Base-by-base conservation (phyloP, 2,329 filamentous ascomycete genomes). In the Talaromyces sp. region DNA sequence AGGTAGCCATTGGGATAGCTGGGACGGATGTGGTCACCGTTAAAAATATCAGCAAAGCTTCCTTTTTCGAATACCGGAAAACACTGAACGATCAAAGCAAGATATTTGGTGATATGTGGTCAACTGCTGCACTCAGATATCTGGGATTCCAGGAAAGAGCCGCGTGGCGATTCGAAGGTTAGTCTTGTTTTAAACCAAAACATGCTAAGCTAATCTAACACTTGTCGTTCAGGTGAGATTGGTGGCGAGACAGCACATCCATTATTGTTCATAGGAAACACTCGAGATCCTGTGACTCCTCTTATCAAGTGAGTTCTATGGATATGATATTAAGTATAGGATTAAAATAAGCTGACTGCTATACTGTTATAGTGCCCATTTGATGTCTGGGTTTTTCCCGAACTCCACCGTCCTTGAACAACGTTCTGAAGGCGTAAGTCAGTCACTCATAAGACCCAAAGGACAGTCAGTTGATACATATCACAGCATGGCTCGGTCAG, bases 401-500 rank as follows among this genome's bases (percentile, higher is more conserved):
- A 55, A 37, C 3, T 61, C 59, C 21, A 25, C 39, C 12, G 59
- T 61, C 18, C 48, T 61, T n/a, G 59, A 61, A 21, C 59, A 61
- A 18, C 35, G 39, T 7, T 61, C 59, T 35, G 59, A 55, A 44
- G 59, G 59, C 16, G 59, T 61, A 54, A 55, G 59, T 46, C 23
- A 33, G 39, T 18, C 11, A n/a, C 3, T 21, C n/a, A 28, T 28
- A 23, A 39, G 37, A 2, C n/a, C 11, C 37, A 23, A 33, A 25
- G 21, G 14, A 42, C 5, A 21, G 16, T 33, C 50, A 14, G 50
- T 16, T 7, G 14, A n/a, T 5, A 28, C 28, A 28, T 50, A 28
- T 39, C 37, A 33, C 40, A 75, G 73, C 73, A 75, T 58, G 73
- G 71, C n/a, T 73, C 72, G 1, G 52, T 72, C 7, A 70, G 70